A percentile compares a stretch with the other conserved stretches of the same genome.
phyloP scores from a whole-genome alignment of 192 early-diverging fungal species.

The Entophlyctis helioformis region DNA sequence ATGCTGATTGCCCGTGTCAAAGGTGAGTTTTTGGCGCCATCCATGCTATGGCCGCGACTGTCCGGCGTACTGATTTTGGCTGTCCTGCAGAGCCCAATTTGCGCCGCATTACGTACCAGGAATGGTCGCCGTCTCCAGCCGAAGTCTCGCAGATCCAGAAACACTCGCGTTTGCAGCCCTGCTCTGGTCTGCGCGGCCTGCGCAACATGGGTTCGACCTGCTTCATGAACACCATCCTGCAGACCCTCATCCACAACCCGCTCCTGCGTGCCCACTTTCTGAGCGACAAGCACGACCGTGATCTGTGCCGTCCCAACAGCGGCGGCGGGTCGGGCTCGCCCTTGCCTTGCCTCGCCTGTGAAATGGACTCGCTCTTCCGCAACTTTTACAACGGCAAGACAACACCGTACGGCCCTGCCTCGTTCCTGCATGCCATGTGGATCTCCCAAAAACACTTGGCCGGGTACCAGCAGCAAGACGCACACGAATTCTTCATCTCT shows the following conservation, averaged over 20 bases:
- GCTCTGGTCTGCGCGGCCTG: slow-evolving; percentile 67
- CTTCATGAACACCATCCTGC: slow-evolving; percentile 90
- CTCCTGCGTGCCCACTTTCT: slow-evolving; percentile 79
- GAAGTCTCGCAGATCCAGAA: slow-evolving; percentile 40
- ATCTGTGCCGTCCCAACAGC: too few relatives aligned
- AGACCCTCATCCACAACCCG: slow-evolving; percentile 87
- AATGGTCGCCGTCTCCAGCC: slow-evolving; percentile 47
- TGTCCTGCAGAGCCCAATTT: slow-evolving; percentile 34
- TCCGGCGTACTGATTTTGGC: too few relatives aligned
- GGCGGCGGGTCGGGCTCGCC: slow-evolving; percentile 48
- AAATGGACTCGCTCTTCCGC: slow-evolving; percentile 72
- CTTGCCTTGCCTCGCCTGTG: slow-evolving; percentile 76
- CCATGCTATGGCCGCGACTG: too few relatives aligned
- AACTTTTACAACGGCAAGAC: slow-evolving; percentile 53
- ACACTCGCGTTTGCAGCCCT: slow-evolving; percentile 25
- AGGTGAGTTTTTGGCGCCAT: slow-evolving; percentile 18
- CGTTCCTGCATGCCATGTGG: slow-evolving; percentile 85
- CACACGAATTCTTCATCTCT: slow-evolving; percentile 94
- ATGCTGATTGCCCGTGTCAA: slow-evolving; percentile 30
- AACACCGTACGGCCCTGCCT: slow-evolving; percentile 67
- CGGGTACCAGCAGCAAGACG: slow-evolving; percentile 90
- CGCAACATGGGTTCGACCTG: slow-evolving; percentile 91
- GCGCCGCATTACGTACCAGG: slow-evolving; percentile 23
- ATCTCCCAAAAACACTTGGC: slow-evolving; percentile 73
- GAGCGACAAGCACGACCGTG: slow-evolving; percentile 81